A percentile compares a stretch with the other conserved stretches of the same genome.
Evolutionary conservation across 306 rosid species (phyloP).

Genomic region (Castanea sativa): DNA sequence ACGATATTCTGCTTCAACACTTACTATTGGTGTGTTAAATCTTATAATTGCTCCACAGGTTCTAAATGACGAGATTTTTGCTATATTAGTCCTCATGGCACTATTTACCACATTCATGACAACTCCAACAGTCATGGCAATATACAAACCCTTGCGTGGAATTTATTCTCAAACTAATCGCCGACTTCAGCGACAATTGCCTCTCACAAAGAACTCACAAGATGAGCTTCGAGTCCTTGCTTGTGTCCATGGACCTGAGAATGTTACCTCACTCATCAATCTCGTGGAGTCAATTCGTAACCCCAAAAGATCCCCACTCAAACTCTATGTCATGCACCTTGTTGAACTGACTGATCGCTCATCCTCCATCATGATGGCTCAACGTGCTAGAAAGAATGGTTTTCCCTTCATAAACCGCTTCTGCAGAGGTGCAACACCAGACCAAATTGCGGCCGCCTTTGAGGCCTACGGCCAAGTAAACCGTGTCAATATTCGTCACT

Average conservation of each 20-base stretch:
- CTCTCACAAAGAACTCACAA: constrained; percentile 16
- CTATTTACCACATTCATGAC: constrained; percentile 48
- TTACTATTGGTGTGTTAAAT: not conserved
- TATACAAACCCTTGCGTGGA: constrained; percentile 27
- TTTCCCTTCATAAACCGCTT: constrained; percentile 28
- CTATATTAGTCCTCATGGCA: constrained; percentile 44
- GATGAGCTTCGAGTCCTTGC: constrained; percentile 39
- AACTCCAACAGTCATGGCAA: constrained; percentile 34
- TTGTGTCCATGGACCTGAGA: constrained; percentile 35
- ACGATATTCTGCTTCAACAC: no score
- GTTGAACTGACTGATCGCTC: constrained; percentile 39
- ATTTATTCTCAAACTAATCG: not conserved
- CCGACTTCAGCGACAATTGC: not conserved
- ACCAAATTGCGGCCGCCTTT: constrained; percentile 31
- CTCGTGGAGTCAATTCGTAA: constrained; percentile 33
- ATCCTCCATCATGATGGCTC: constrained; percentile 49
- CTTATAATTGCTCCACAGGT: constrained; percentile 18
- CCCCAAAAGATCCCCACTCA: constrained; percentile 14
- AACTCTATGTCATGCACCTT: constrained; percentile 38
- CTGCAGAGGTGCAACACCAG: constrained; percentile 16
- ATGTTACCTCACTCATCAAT: constrained; percentile 31
- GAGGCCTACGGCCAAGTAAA: constrained; percentile 22
- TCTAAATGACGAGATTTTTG: constrained; percentile 38
- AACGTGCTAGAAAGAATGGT: constrained; percentile 29
- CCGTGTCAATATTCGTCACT: constrained; percentile 20